These are phyloP conservation scores for Psilocybe sp. DNA, from an alignment of 768 basidiomycete species.

Conservation along the genomic window DNA sequence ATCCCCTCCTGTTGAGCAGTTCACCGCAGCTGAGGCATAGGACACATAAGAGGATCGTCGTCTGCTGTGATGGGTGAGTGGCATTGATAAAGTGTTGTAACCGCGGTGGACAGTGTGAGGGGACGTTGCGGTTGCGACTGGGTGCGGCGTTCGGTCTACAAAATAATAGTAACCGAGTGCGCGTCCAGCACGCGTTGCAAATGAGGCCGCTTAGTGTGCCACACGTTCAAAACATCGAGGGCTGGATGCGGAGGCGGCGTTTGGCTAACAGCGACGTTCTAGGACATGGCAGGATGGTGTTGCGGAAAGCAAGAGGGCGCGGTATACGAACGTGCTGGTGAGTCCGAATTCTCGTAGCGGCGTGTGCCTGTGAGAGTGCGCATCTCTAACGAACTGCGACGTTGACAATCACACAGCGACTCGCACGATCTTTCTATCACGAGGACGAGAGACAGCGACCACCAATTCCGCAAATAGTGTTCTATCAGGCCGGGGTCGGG, in stretches of 20 bases:
- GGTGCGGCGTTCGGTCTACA: too few relatives aligned
- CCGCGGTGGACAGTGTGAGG: neutral
- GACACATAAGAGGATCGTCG: constrained; percentile 57
- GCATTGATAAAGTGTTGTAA: neutral
- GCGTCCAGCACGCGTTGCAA: too few relatives aligned
- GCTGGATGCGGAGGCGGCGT: neutral
- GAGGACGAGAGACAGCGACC: constrained; percentile 40
- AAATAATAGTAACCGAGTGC: too few relatives aligned
- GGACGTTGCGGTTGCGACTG: too few relatives aligned
- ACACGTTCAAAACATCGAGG: too few relatives aligned
- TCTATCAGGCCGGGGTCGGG: constrained; percentile 63
- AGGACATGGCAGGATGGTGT: constrained; percentile 78
- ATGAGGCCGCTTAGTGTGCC: too few relatives aligned
- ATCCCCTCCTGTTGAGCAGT: constrained; percentile 20
- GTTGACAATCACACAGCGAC: constrained; percentile 33
- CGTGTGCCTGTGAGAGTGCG: neutral
- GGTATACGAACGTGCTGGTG: constrained; percentile 58
- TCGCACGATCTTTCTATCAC: constrained; percentile 51
- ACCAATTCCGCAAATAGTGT: constrained; percentile 59
- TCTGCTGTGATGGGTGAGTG: constrained; percentile 74
- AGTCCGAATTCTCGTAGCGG: constrained; percentile 9
- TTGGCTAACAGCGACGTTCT: constrained; percentile 1
- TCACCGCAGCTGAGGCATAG: constrained; percentile 11
- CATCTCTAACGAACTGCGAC: neutral
- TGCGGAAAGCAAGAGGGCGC: constrained; percentile 35